Evolutionary conservation across 805 yeast genomes (phyloP), one percentile per base, ranked within the genome.

Genomic region (Monosporozyma aerobia): DNA sequence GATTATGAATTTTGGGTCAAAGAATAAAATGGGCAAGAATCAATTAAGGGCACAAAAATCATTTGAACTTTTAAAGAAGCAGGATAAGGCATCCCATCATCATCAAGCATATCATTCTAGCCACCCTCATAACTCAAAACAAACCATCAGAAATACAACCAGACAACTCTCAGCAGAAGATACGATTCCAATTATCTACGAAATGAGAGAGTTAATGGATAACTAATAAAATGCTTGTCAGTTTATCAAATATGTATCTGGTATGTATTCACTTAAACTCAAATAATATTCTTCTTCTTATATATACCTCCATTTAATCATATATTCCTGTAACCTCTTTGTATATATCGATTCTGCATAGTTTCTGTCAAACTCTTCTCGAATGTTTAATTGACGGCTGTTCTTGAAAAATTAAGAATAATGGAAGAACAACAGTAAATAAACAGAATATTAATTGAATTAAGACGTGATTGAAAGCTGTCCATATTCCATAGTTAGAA

Each of bases 131-230:
- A 22, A 45, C 14, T 7, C 29, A 8, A 50, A 45, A 35, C 32
- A 16, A 33, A 1, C 5, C 11, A 11, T 19, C 23, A 50, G 41
- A 14, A 29, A 14, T 22, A 16, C 23, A 4, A 23, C 45, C 25
- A 16, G 30, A 39, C 27, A 16, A 5, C 29, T 16, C 14, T 43
- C 51, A 5, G 19, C 55, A 3, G 70, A 67, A 56, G 70, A 65
- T 37, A 57, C 64, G 16, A 67, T 67, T 22, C 69, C 70, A 8
- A 58, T 64, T 25, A 51, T 64, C 22, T 65, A 62, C 48, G 69
- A 63, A 52, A 53, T 64, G n/a, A 57, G 61, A 47, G 62, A 57
- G 47, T 53, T 63, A 19, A 37, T 62, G 46, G 29, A 49, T 41
- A 41, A 58, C 54, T 50, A 50, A 46, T 27, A 27, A 5, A 27